phyloP scores from a whole-genome alignment of 306 rosid genomes.

The Parietaria judaica region DNA sequence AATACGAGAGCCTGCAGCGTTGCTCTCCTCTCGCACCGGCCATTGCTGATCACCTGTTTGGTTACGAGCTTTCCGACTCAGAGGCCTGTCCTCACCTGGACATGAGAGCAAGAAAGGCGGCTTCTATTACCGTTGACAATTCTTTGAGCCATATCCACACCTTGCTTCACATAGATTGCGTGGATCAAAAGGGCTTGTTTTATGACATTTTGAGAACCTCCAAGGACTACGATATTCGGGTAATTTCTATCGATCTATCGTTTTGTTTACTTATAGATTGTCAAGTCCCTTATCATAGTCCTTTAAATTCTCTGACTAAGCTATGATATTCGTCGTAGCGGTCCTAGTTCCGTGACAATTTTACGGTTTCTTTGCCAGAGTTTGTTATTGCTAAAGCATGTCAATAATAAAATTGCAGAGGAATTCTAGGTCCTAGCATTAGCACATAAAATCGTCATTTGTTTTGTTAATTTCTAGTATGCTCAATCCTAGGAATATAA shows the following conservation, averaged over 20 bases:
- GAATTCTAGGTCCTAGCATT: no score
- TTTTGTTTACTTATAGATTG: neutral
- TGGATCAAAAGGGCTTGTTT: constrained; percentile 65
- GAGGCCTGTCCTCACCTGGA: constrained; percentile 31
- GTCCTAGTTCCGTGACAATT: no score
- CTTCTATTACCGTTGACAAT: constrained; percentile 54
- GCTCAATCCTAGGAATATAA: no score
- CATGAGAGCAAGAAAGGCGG: constrained; percentile 34
- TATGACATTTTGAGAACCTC: constrained; percentile 81
- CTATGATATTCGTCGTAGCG: neutral
- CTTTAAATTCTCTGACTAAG: neutral
- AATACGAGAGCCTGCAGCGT: constrained; percentile 58
- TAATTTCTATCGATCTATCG: constrained; percentile 22
- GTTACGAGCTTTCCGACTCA: constrained; percentile 42
- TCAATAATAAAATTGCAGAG: no score
- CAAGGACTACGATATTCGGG: constrained; percentile 77
- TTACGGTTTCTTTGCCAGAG: no score
- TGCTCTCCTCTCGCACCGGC: constrained; percentile 63
- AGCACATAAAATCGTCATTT: no score
- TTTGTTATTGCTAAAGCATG: no score
- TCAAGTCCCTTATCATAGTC: neutral
- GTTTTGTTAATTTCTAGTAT: no score
- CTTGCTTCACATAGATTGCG: constrained; percentile 71
- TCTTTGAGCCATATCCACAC: constrained; percentile 65
- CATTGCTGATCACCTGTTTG: constrained; percentile 58